Evolutionary conservation across 495 filamentous ascomycete species (phyloP).

Genomic region (Penicillium canariense): DNA sequence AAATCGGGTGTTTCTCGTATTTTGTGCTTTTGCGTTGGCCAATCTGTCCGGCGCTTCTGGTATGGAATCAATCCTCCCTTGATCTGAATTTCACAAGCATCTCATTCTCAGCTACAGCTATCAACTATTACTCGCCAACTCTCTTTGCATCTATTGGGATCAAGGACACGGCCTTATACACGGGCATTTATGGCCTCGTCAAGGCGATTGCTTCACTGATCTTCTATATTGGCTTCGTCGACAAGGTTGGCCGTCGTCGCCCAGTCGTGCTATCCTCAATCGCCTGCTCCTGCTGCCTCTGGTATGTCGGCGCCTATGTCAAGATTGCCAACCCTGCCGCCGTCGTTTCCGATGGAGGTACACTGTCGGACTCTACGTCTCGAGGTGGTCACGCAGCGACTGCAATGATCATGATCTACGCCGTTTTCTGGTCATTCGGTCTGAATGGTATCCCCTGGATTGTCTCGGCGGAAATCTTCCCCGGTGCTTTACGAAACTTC

Average conservation of each 20-base stretch:
- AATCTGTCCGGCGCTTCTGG: constrained; percentile 55
- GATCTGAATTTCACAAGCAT: constrained; percentile 20
- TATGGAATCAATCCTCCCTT: constrained; percentile 40
- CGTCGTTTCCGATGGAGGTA: background rate
- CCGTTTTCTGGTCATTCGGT: constrained; percentile 32
- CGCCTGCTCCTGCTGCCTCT: constrained; percentile 59
- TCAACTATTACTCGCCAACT: constrained; percentile 55
- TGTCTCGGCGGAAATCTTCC: constrained; percentile 31
- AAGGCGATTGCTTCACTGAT: constrained; percentile 49
- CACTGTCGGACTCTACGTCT: constrained; percentile 24
- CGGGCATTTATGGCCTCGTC: constrained; percentile 40
- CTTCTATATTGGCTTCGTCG: constrained; percentile 60
- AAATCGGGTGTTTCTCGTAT: constrained; percentile 35
- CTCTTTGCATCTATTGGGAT: constrained; percentile 51
- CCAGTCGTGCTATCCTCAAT: constrained; percentile 64
- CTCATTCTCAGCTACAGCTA: background rate
- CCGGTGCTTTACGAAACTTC: constrained; percentile 21
- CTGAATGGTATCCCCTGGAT: constrained; percentile 31
- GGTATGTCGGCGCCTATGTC: constrained; percentile 60
- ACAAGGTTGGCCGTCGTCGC: constrained; percentile 58
- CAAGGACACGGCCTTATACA: constrained; percentile 32
- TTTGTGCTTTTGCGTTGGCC: constrained; percentile 51
- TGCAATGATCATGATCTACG: constrained; percentile 41
- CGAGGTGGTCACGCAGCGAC: constrained; percentile 34
- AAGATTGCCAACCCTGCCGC: constrained; percentile 49